A percentile compares a stretch with the other conserved stretches of the same genome.
phyloP scores from a whole-genome alignment of 495 filamentous ascomycete genomes.

The Achaetomiella virescens region DNA sequence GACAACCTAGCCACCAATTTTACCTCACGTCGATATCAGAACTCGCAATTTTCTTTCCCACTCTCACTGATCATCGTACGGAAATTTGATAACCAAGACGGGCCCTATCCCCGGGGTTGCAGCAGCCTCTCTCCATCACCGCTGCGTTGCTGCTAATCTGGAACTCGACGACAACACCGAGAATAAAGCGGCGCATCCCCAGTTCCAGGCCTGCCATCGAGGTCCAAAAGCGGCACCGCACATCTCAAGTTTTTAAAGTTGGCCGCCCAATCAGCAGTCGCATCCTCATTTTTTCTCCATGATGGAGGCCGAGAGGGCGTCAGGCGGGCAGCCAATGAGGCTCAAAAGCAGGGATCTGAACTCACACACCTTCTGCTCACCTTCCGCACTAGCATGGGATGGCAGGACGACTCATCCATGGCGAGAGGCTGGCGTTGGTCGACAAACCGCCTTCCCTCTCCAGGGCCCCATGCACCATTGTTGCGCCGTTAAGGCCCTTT shows the following conservation, averaged over 20 bases:
- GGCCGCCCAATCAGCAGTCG: constrained; percentile 23
- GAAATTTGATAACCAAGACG: constrained; percentile 5
- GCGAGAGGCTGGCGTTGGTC: constrained; percentile 24
- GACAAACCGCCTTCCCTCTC: constrained; percentile 9
- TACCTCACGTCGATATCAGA: no score
- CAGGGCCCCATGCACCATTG: constrained; percentile 11
- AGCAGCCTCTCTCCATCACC: neutral
- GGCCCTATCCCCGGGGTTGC: constrained; percentile 1
- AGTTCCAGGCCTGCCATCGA: constrained; percentile 4
- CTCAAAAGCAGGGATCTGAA: constrained; percentile 32
- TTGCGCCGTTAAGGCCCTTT: constrained; percentile 17
- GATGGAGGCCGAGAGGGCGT: constrained; percentile 29
- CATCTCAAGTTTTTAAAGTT: constrained; percentile 16
- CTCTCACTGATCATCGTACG: neutral
- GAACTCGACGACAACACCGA: neutral
- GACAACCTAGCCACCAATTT: no score
- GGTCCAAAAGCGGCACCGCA: constrained; percentile 18
- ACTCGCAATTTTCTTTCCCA: neutral
- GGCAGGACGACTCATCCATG: constrained; percentile 18
- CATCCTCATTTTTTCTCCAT: constrained; percentile 20
- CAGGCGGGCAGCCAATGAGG: constrained; percentile 29
- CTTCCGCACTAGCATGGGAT: constrained; percentile 31
- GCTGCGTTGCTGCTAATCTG: neutral
- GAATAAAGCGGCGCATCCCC: neutral
- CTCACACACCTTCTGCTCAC: constrained; percentile 31